Conservation (phyloP, 2,329 filamentous ascomycete genomes). For the Xylariomycetidae sp. region DNA sequence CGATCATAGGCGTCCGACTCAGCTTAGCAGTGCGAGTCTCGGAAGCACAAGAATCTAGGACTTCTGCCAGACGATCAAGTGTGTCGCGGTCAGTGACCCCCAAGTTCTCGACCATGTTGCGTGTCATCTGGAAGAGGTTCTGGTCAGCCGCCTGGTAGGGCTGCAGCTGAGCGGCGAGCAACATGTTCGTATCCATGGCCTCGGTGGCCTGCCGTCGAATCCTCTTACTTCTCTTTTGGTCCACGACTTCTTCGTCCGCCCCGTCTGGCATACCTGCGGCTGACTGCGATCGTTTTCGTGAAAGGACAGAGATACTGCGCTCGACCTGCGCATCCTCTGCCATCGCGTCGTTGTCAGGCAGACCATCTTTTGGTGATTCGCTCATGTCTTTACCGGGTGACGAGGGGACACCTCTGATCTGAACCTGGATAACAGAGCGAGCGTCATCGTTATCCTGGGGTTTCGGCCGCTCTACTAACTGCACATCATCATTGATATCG, state of each 20-base stretch:
- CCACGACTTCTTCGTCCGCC: slow-evolving; percentile 51
- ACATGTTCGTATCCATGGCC: slow-evolving; percentile 44
- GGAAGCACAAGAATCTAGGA: slow-evolving; percentile 47
- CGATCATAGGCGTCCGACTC: slow-evolving; percentile 40
- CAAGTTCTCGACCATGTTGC: slow-evolving; percentile 50
- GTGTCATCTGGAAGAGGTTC: slow-evolving; percentile 51
- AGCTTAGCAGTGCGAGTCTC: slow-evolving; percentile 48
- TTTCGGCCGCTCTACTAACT: slow-evolving; percentile 18
- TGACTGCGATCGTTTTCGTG: slow-evolving; percentile 60
- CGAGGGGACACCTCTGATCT: slow-evolving; percentile 3
- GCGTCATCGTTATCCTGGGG: slow-evolving; percentile 8
- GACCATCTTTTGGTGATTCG: slow-evolving; percentile 13
- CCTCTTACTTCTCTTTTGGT: slow-evolving; percentile 61
- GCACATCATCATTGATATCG: slow-evolving; percentile 24
- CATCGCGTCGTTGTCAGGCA: slow-evolving; percentile 29
- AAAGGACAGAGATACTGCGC: slow-evolving; percentile 35
- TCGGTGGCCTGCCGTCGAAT: slow-evolving; percentile 56
- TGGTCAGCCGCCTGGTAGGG: slow-evolving; percentile 53
- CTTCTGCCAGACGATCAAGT: slow-evolving; percentile 41
- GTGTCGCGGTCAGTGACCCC: slow-evolving; percentile 47
- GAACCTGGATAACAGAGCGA: too few relatives aligned
- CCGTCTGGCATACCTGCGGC: slow-evolving; percentile 53
- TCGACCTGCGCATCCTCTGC: slow-evolving; percentile 32
- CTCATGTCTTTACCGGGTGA: slow-evolving; percentile 4
- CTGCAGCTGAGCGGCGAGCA: slow-evolving; percentile 51